phyloP scores from a whole-genome alignment of 805 yeast genomes.

The Saturnispora quitensis region DNA sequence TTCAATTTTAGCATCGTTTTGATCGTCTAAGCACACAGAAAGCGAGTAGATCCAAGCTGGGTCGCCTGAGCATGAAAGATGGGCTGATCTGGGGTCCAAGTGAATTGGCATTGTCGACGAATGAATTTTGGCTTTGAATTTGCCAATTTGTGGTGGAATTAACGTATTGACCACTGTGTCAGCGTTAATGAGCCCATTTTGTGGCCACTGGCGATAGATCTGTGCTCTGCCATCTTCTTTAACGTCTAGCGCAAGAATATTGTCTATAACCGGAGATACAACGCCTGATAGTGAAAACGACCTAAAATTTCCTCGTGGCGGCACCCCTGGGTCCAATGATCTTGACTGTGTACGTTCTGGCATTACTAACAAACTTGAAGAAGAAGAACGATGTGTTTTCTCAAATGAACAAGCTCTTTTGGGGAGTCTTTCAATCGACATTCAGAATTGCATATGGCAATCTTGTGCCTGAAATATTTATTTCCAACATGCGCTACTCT shows the following conservation, averaged over 20 bases:
- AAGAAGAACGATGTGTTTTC: not conserved
- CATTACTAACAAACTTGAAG: not conserved
- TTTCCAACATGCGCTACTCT: not conserved
- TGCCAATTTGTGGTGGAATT: not conserved
- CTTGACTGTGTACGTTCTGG: not conserved
- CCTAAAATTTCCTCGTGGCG: not conserved
- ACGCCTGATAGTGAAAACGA: not conserved
- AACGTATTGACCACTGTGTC: not conserved
- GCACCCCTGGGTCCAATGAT: not conserved
- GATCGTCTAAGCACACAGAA: conserved; percentile 27
- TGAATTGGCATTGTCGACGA: not conserved
- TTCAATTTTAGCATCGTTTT: not conserved
- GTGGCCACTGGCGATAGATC: not conserved
- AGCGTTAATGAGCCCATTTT: not conserved
- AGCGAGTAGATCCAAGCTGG: not conserved
- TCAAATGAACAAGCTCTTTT: not conserved
- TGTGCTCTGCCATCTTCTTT: not conserved
- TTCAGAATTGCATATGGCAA: not conserved
- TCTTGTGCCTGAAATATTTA: not conserved
- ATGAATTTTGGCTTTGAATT: not conserved
- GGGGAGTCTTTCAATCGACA: not conserved
- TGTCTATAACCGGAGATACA: not conserved
- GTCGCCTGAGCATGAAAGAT: not conserved
- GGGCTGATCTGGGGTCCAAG: not conserved
- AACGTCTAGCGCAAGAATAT: not conserved